Evolutionary conservation across 1,139 yeast species (phyloP), one percentile per base, ranked within the genome.

Genomic region (Yamadazyma mexicana): DNA sequence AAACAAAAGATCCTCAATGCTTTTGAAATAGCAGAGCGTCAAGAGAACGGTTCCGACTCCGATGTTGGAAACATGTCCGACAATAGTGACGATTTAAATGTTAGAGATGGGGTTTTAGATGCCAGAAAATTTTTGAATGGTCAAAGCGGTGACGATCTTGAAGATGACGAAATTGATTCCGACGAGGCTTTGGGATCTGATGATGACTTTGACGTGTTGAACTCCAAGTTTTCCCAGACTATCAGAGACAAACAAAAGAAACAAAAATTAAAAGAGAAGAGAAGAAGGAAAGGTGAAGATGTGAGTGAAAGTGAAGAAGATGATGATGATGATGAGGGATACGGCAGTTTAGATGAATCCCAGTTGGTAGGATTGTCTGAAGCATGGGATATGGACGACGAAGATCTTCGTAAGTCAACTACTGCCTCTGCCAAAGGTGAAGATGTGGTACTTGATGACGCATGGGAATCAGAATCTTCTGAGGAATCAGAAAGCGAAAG

Each of bases 381-480:
- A 51, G 91, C 87, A 5, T 89, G 96, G 96, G 97, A 86, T 59
- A 61, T 81, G 66, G 95, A 87, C 56, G 89, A 81, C 26, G 64
- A 59, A 32, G 83, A 77, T 44, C 57, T 64, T 45, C 53, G 54
- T 22, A 55, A 52, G 32, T 45, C 53, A 3, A 54, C 57, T 18
- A 46, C 49, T 16, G 6, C 18, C 5, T 39, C 38, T 2, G 43
- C 40, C 7, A 39, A 37, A 37, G 42, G 44, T 20, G 60, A 51
- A 17, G 78, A 70, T 23, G 51, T 75, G 5, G 73, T 73, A 5
- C 60, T 69, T 36, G 67, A 70, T 46, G 79, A 69, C 48, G 57
- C 56, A 10, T 68, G 73, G 75, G 71, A 65, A 27, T 51, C 62
- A 5, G 69, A 59, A 37, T 51, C 61, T 5, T 50, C 55, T 5